These are phyloP conservation scores for Ceratobasidium sp. DNA, from an alignment of 1,284 basidiomycete species.

Conservation along the genomic window DNA sequence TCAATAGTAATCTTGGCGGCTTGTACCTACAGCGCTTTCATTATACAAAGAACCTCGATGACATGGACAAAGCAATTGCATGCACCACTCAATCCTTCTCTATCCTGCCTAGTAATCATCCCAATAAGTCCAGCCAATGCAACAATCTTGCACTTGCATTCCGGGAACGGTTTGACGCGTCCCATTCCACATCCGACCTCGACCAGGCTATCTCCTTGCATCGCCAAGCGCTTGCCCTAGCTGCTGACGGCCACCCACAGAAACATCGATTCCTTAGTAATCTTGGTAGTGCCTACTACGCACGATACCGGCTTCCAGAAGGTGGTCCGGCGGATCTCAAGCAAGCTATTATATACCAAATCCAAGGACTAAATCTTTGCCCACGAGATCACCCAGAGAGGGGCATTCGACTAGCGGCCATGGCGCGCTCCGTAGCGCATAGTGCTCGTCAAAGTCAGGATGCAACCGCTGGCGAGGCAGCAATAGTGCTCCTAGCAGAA, in stretches of 20 bases:
- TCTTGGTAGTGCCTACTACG: background rate
- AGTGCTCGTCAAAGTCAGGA: too few relatives aligned
- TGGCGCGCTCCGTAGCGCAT: background rate
- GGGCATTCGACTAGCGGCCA: background rate
- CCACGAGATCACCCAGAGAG: background rate
- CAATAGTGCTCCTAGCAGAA: background rate
- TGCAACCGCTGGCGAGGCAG: too few relatives aligned
- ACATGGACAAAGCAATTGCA: background rate
- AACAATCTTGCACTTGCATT: background rate
- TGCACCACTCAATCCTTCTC: background rate
- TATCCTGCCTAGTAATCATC: background rate
- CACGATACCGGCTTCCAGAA: background rate
- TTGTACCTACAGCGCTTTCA: background rate
- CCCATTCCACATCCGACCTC: background rate
- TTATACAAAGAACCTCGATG: background rate
- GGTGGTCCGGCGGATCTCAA: background rate
- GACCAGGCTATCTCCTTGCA: background rate
- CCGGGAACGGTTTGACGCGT: background rate
- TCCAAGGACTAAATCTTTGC: background rate
- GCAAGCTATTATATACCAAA: background rate
- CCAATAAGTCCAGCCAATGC: background rate
- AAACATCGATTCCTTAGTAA: background rate
- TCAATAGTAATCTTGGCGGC: background rate
- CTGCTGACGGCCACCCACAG: constrained; percentile 6
- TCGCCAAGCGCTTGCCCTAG: background rate